Evolutionary conservation across 1,284 basidiomycete species (phyloP).

Genomic region (Entoloma clypeatum): DNA sequence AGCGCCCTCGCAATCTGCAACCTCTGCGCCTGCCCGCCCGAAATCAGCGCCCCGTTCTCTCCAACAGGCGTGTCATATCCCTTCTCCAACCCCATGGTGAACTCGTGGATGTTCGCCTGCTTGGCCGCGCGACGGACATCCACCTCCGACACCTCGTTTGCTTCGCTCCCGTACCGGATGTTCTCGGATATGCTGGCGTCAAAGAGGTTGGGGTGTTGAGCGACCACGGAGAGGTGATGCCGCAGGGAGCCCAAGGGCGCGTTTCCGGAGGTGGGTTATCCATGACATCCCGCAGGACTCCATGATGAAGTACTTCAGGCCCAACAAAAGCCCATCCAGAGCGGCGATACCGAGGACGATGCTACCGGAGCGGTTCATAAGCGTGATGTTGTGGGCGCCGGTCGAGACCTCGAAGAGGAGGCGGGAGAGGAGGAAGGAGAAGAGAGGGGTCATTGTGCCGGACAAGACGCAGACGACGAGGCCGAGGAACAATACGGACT

Average conservation of each 20-base stretch:
- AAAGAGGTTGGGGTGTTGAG: slow-evolving; percentile 83
- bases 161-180: slow-evolving; percentile 73
- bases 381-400: slow-evolving; percentile 56
- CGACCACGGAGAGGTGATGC: slow-evolving; percentile 82
- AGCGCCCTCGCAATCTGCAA: slow-evolving; percentile 90
- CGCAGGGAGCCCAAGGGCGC: slow-evolving; percentile 63
- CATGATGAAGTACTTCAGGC: slow-evolving; percentile 74
- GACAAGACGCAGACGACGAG: slow-evolving; percentile 62
- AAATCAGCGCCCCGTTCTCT: slow-evolving; percentile 84
- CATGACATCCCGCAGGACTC: slow-evolving; percentile 74
- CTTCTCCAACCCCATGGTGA: slow-evolving; percentile 74
- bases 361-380: slow-evolving; percentile 67
- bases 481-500: slow-evolving; percentile 67
- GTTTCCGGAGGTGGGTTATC: slow-evolving; percentile 66
- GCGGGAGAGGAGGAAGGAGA: slow-evolving; percentile 85
- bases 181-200: slow-evolving; percentile 83
- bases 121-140: slow-evolving; percentile 70
- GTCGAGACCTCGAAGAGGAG: slow-evolving; percentile 78
- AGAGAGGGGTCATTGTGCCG: slow-evolving; percentile 86
- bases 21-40: slow-evolving; percentile 93
- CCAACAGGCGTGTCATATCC: slow-evolving; percentile 88
- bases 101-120: slow-evolving; percentile 80
- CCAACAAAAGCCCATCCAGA: slow-evolving; percentile 71
- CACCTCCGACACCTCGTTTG: slow-evolving; percentile 37
- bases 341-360: slow-evolving; percentile 73